phyloP scores from a whole-genome alignment of 192 early-diverging fungal species.

The Tieghemiomyces parasiticus region DNA sequence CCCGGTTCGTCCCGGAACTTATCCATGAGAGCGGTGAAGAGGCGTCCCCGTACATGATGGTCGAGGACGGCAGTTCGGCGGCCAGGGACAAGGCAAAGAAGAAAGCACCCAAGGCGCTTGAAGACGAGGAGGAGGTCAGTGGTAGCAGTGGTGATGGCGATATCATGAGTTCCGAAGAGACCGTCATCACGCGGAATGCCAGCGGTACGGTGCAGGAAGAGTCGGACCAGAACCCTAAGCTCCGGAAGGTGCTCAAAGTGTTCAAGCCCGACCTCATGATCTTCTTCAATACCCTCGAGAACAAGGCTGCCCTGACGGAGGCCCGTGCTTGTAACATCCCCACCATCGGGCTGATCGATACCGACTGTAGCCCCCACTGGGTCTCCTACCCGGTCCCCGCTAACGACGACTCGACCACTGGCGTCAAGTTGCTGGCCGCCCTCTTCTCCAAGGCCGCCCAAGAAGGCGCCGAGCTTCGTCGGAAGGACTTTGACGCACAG shows the following conservation, averaged over 20 bases:
- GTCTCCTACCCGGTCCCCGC: slow-evolving; percentile 89
- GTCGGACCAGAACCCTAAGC: not conserved
- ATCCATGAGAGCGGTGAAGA: not conserved
- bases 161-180: not conserved
- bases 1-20: slow-evolving; percentile 27
- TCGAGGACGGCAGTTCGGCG: not conserved
- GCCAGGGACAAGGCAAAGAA: too few species aligned
- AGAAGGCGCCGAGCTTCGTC: slow-evolving; percentile 37
- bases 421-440: slow-evolving; percentile 66
- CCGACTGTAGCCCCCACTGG: slow-evolving; percentile 68
- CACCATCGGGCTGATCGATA: slow-evolving; percentile 81
- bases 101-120: too few species aligned
- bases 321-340: slow-evolving; percentile 63
- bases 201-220: slow-evolving; percentile 5
- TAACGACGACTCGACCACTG: slow-evolving; percentile 77
- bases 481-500: slow-evolving; percentile 19
- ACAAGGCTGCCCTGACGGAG: slow-evolving; percentile 64
- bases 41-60: not conserved
- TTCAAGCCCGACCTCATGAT: slow-evolving; percentile 72
- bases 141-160: too few species aligned
- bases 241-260: slow-evolving; percentile 17
- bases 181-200: not conserved
- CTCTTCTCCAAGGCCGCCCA: slow-evolving; percentile 53
- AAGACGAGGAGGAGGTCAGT: too few species aligned
- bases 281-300: slow-evolving; percentile 72